phyloP scores from a whole-genome alignment of 495 filamentous ascomycete species.

The Clavariopsis aquatica region DNA sequence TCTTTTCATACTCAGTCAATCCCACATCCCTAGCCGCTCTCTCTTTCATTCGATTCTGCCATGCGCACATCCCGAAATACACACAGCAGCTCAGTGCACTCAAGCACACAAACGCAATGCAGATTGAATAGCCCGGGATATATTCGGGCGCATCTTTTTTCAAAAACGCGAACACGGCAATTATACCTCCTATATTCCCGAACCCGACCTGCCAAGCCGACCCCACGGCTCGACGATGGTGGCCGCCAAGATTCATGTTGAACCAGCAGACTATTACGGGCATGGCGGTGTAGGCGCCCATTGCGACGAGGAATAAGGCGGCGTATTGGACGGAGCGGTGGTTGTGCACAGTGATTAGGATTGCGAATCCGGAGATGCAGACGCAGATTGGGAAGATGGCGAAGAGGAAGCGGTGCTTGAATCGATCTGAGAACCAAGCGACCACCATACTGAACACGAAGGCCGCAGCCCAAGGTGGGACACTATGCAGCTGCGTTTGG shows the following conservation, averaged over 20 bases:
- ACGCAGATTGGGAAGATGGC: conserved; percentile 49
- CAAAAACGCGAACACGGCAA: conserved; percentile 82
- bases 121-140: conserved; percentile 75
- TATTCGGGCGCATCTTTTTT: conserved; percentile 68
- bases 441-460: conserved; percentile 48
- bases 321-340: conserved; percentile 43
- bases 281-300: conserved; percentile 62
- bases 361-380: conserved; percentile 46
- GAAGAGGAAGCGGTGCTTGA: conserved; percentile 45
- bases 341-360: conserved; percentile 47
- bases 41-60: conserved; percentile 68
- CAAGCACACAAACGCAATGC: conserved; percentile 71
- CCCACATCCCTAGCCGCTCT: conserved; percentile 53
- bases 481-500: conserved; percentile 53
- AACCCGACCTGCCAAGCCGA: conserved; percentile 89
- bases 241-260: conserved; percentile 87
- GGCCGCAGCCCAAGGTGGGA: conserved; percentile 51
- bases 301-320: conserved; percentile 48
- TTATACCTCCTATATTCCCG: conserved; percentile 93
- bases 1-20: conserved; percentile 73
- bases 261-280: conserved; percentile 91
- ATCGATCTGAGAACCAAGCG: conserved; percentile 42
- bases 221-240: conserved; percentile 80
- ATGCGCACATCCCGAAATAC: conserved; percentile 61
- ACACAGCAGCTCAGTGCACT: conserved; percentile 59